phyloP scores from a whole-genome alignment of 257 asterid genomes.

The Cordia subcordata region DNA sequence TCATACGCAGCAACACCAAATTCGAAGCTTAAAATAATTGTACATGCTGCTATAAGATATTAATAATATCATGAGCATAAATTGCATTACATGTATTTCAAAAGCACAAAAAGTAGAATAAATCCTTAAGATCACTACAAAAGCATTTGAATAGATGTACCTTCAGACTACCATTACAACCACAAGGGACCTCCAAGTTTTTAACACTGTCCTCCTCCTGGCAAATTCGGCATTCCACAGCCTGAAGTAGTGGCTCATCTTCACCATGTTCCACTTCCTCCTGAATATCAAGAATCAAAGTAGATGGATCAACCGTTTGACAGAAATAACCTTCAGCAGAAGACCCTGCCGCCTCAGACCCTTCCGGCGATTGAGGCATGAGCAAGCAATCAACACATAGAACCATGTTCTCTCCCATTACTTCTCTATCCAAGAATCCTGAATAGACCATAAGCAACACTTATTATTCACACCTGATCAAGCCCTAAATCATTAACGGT shows the following conservation, averaged over 20 bases:
- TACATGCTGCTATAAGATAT: too few relatives aligned
- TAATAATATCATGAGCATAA: too few relatives aligned
- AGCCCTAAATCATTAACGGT: neutral
- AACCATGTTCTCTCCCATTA: conserved; percentile 40
- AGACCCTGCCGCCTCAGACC: conserved; percentile 16
- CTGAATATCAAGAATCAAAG: conserved; percentile 20
- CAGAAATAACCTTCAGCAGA: conserved; percentile 18
- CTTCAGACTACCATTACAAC: conserved; percentile 49
- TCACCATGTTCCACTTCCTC: conserved; percentile 22
- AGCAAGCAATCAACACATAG: conserved; percentile 28
- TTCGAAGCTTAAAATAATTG: too few relatives aligned
- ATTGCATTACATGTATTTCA: too few relatives aligned
- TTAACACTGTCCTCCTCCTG: conserved; percentile 44
- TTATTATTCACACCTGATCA: neutral
- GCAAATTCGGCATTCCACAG: conserved; percentile 49
- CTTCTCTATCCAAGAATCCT: conserved; percentile 1
- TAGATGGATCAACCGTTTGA: conserved; percentile 17
- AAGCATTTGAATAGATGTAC: conserved; percentile 11
- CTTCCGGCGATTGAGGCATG: conserved; percentile 18
- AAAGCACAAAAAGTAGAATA: neutral
- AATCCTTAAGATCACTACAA: neutral
- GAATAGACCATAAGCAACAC: neutral
- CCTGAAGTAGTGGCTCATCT: conserved; percentile 36
- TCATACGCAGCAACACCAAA: too few relatives aligned
- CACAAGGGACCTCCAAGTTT: conserved; percentile 42